phyloP scores from a whole-genome alignment of 176 grass and related monocot species.

The Phoenix dactylifera region DNA sequence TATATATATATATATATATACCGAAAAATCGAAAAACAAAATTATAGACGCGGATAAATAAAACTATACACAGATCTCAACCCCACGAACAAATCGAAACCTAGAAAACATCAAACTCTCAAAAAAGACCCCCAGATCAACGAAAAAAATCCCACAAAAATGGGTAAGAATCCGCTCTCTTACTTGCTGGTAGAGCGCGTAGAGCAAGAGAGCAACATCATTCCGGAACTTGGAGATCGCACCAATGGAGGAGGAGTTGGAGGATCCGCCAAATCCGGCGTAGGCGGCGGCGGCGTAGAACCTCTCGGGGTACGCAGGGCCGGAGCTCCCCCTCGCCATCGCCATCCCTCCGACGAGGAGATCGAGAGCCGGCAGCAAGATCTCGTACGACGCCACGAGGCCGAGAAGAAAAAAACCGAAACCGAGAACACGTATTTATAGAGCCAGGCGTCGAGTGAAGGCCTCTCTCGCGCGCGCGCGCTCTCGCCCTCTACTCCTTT shows the following conservation, averaged over 20 bases:
- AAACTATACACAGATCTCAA: conserved; percentile 1
- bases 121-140: background rate
- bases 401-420: too few species aligned
- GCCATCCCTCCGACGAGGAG: conserved; percentile 7
- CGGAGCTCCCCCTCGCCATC: conserved; percentile 60
- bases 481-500: too few species aligned
- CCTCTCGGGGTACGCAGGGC: conserved; percentile 85
- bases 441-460: too few species aligned
- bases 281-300: conserved; percentile 91
- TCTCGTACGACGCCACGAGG: too few species aligned
- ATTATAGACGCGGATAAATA: background rate
- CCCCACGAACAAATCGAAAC: background rate
- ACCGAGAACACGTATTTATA: too few species aligned
- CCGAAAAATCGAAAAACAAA: conserved; percentile 1
- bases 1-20: too few species aligned
- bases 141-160: background rate
- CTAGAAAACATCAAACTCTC: background rate
- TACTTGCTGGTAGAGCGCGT: conserved; percentile 90
- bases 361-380: too few species aligned
- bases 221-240: conserved; percentile 75
- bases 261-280: conserved; percentile 45
- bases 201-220: conserved; percentile 85
- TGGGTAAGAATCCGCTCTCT: background rate
- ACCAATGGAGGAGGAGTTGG: conserved; percentile 12
- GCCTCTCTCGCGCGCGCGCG: too few species aligned